phyloP scores from a whole-genome alignment of 2,329 filamentous ascomycete genomes.

The Aquanectria penicillioides region DNA sequence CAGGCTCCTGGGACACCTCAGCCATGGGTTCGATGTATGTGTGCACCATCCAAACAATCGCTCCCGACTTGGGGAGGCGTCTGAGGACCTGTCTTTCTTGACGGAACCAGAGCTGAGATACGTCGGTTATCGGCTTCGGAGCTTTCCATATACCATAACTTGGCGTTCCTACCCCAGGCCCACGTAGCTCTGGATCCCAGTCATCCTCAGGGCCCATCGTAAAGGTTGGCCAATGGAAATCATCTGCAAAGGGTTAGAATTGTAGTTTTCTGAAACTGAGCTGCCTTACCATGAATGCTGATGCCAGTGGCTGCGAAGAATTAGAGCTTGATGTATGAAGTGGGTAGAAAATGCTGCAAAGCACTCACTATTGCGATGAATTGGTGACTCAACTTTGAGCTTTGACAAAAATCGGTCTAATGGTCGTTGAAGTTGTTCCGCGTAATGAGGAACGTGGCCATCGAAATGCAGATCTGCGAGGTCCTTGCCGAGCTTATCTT shows the following conservation, averaged over 20 bases:
- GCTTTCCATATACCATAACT: not conserved
- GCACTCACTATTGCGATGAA: constrained; percentile 7
- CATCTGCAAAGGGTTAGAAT: not conserved
- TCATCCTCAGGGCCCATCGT: constrained; percentile 14
- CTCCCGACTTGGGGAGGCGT: constrained; percentile 9
- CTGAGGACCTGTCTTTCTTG: constrained; percentile 8
- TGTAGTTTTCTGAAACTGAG: not conserved
- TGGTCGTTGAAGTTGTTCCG: constrained; percentile 1
- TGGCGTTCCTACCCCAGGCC: not conserved
- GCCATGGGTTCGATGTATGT: constrained; percentile 8
- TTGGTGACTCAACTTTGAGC: not conserved
- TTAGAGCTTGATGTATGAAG: not conserved
- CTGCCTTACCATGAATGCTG: constrained; percentile 3
- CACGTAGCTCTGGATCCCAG: constrained; percentile 6
- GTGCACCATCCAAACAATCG: constrained; percentile 14
- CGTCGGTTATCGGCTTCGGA: not conserved
- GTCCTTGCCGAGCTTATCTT: constrained; percentile 5
- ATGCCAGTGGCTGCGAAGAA: not conserved
- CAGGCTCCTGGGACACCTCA: not conserved
- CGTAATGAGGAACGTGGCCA: constrained; percentile 4
- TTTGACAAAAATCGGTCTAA: constrained; percentile 1
- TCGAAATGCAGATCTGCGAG: constrained; percentile 7
- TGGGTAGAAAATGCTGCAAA: too few species aligned
- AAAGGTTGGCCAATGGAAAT: constrained; percentile 7
- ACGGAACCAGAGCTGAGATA: constrained; percentile 12